Evolutionary conservation across 352 stramenopile species (phyloP), one percentile per base, ranked within the genome.

Genomic region (Pythium brassicae): DNA sequence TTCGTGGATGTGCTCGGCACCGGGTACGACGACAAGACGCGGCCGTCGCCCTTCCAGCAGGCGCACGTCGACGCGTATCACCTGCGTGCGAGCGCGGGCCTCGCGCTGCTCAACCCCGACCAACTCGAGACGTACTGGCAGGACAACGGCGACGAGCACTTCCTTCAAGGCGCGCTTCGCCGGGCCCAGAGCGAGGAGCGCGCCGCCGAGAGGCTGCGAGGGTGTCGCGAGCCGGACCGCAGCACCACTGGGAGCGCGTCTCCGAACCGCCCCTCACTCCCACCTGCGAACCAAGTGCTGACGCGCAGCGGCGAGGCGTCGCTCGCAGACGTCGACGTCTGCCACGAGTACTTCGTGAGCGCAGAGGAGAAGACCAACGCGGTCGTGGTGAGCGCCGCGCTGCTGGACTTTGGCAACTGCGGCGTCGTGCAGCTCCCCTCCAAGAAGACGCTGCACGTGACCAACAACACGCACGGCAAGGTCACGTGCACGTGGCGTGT

Each of bases 1-100:
- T 96, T 83, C 55, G 66, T 98, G 14, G 93, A 98, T 50, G 65
- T 94, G 1, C 64, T 98, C 9, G 94, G 86, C 12, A 98, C 88
- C 8, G 89, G 72, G 23, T 97, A 87, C 58, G 84, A 97, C 55
- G 75, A 92, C 43, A 94, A 95, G 50, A 76, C 88, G 25, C 77
- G 93, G 2, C 92, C 94, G 10, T 92, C 91, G 29, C 92, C 92
- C 2, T 93, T 98, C 32, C 78, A 96, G 45, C 85, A 96, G 44
- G 84, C 86, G 11, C 94, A 98, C 55, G 62, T 98, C n/a, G 80
- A 96, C 46, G 86, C 86, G 1, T 92, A 95, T 62, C 72, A 84
- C 7, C 42, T 78, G 43, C 76, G 84, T 17, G 64, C 55, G 5
- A 68, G 68, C 17, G 59, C 61, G 29, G 87, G 87, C 3, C 68